Evolutionary conservation across 164 flowering plant genomes (phyloP), one percentile per base, ranked within the genome.

Genomic region (Vitis cinerea): DNA sequence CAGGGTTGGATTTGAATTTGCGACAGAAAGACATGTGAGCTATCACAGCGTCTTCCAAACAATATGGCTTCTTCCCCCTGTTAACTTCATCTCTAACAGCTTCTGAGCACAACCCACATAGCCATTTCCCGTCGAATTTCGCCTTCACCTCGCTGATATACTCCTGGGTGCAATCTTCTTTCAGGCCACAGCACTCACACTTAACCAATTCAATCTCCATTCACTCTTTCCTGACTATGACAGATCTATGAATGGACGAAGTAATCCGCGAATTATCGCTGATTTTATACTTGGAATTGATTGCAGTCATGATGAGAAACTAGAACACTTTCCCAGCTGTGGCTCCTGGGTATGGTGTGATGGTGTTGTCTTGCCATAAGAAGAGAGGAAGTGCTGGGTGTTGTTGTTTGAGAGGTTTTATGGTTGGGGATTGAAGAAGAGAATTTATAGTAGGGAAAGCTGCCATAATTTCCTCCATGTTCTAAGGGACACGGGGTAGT

Each of bases 131-230:
- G 2, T 83, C 86, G 59, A 94, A 94, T 48, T 86, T 90, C 7
- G 84, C 75, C 76, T 84, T 89, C 67, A 94, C 92, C 50, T 80
- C 80, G 44, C 69, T 78, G 10, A 94, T 94, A 75, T 94, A 94
- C 12, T 88, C 91, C 70, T 83, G 87, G n/a, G 99, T 94, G 78
- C 99, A 94, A 23, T 94, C 99, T 54, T 94, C 99, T 67, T 85
- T 87, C 77, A 94, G 65, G 13, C 95, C 99, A 72, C 99, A 94
- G 49, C 99, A 94, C 84, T 92, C 99, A 63, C 99, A 94, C 83
- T 83, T 87, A 12, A 70, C 97, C 59, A 80, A 70, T 68, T 92
- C 95, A 48, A 87, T 86, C 63, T 94, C 98, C 98, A 94, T 94
- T 13, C 29, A 3, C 10, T 5, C 10, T 8, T 63, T 9, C 3